phyloP scores from a whole-genome alignment of 2,329 filamentous ascomycete genomes.

The Ilyonectria robusta region DNA sequence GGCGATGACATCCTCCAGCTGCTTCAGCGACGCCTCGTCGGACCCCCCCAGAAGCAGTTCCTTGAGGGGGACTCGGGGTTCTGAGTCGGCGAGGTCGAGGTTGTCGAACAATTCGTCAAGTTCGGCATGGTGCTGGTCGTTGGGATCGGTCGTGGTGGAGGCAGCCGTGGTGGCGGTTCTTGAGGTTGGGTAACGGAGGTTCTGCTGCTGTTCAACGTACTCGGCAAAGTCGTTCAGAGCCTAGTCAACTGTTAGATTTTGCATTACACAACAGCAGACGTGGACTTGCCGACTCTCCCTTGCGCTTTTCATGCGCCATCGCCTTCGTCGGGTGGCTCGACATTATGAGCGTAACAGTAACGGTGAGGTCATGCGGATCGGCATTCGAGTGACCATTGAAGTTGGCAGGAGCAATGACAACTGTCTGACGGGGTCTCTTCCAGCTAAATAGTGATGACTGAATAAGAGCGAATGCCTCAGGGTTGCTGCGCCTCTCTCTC shows the following conservation, averaged over 20 bases:
- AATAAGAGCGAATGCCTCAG: constrained; percentile 10
- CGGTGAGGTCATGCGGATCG: constrained; percentile 42
- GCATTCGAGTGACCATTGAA: constrained; percentile 50
- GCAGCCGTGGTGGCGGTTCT: constrained; percentile 47
- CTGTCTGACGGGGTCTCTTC: not conserved
- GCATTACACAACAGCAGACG: not conserved
- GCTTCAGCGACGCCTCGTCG: constrained; percentile 72
- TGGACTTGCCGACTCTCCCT: constrained; percentile 82
- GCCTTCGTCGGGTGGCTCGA: constrained; percentile 70
- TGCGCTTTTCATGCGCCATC: constrained; percentile 83
- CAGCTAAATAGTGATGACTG: constrained; percentile 29
- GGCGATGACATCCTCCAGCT: constrained; percentile 76
- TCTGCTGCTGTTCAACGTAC: constrained; percentile 96
- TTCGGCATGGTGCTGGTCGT: constrained; percentile 78
- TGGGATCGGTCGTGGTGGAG: constrained; percentile 49
- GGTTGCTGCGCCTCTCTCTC: constrained; percentile 39
- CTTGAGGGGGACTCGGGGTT: constrained; percentile 78
- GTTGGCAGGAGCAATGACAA: constrained; percentile 16
- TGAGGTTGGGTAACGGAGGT: constrained; percentile 71
- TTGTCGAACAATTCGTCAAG: constrained; percentile 94
- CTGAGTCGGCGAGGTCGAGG: constrained; percentile 82
- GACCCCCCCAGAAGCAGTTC: constrained; percentile 78
- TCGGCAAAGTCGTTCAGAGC: constrained; percentile 97
- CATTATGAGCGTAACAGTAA: constrained; percentile 58
- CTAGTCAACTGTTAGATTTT: constrained; percentile 50